Percentiles rank a stretch among this genome's conserved stretches.
These are phyloP conservation scores for Moesziomyces antarcticus DNA, from an alignment of 1,284 basidiomycete genomes.

Conservation along the genomic window DNA sequence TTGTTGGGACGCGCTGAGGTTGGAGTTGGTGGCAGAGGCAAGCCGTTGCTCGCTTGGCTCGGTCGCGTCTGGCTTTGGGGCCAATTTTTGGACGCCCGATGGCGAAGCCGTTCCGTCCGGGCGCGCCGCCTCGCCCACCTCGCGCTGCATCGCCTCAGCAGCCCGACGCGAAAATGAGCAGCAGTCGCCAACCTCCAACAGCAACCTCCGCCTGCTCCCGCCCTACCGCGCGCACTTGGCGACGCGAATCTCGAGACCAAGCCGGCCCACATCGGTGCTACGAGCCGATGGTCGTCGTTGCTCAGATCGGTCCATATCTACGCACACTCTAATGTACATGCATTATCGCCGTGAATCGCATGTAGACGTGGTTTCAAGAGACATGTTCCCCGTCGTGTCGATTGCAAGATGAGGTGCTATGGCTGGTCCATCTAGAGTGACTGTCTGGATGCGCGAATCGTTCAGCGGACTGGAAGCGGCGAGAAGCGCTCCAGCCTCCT, in stretches of 20 bases:
- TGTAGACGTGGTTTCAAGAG: too few species aligned
- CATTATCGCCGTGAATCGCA: neutral
- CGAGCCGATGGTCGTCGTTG: neutral
- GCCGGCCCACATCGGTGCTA: neutral
- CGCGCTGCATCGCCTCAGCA: neutral
- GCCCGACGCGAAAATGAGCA: neutral
- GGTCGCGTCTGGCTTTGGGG: neutral
- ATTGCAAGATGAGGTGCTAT: neutral
- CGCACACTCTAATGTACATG: neutral
- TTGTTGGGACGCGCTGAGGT: neutral
- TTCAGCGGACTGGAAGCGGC: conserved; percentile 28
- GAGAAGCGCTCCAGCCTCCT: conserved; percentile 25
- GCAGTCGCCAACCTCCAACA: neutral
- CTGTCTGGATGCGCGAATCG: neutral
- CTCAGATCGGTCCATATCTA: neutral
- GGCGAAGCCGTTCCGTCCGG: neutral
- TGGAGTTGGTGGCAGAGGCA: neutral
- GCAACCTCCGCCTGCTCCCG: too few species aligned
- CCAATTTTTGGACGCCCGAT: neutral
- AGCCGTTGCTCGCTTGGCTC: neutral
- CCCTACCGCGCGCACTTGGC: neutral
- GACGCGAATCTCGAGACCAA: neutral
- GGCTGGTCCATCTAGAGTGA: neutral
- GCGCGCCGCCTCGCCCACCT: neutral
- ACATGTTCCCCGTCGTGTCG: too few species aligned